These are phyloP conservation scores for Pestalotiopsis sp. DNA, from an alignment of 2,329 filamentous ascomycete species.

Conservation along the genomic window DNA sequence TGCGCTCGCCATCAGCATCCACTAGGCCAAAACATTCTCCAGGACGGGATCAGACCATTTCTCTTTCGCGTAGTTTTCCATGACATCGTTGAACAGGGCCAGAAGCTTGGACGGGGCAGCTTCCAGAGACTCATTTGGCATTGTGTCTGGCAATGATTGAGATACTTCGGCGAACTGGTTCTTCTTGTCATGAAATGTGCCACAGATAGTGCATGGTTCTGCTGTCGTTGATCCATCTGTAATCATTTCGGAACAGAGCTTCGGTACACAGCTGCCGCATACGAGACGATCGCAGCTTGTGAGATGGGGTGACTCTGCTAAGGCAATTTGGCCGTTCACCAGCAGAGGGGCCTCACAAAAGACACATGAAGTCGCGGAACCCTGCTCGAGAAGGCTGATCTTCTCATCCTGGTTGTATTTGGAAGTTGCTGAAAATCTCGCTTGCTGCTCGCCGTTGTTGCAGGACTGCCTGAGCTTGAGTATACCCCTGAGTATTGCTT, in stretches of 20 bases:
- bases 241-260: background rate
- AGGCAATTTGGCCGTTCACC: background rate
- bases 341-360: background rate
- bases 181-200: background rate
- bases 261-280: background rate
- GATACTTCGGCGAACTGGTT: background rate
- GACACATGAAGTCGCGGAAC: background rate
- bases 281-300: background rate
- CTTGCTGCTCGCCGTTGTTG: background rate
- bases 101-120: background rate
- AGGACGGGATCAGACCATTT: background rate
- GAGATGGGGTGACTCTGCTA: background rate
- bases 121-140: background rate
- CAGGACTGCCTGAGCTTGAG: background rate
- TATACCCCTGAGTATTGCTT: background rate
- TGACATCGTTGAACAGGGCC: background rate
- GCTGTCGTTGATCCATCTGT: background rate
- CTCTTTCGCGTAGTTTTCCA: background rate
- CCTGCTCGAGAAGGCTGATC: background rate
- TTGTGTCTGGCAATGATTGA: background rate
- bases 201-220: background rate
- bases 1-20: background rate
- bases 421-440: background rate
- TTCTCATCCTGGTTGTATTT: background rate
- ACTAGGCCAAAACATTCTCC: background rate